Base-by-base conservation (phyloP, 371 early-diverging fungal species). In the Rozella allomycis region DNA sequence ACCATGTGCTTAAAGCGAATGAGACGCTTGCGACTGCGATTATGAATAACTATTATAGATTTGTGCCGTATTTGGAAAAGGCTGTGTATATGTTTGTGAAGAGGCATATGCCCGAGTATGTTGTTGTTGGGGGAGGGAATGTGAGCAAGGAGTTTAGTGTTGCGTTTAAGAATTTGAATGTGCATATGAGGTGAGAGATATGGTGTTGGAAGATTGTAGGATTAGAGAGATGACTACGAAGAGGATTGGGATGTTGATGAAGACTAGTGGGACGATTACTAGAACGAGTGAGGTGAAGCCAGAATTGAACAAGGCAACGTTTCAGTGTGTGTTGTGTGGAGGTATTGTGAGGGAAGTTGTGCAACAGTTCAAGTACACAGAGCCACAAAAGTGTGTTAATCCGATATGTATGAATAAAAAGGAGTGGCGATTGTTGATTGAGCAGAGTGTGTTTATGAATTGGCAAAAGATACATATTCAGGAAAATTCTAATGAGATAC, bases 391-490 rank as follows among this genome's bases (percentile, higher is more conserved):
- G 46, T 98, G 99, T 55, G 70, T 71, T 33, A 84, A 79, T 43
- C 58, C 69, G 5, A 62, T 70, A 13, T 97, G 97, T 55, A 65
- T 72, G 37, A 97, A 97, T 54, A 62, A 84, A 25, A 54, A 50
- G 13, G 50, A 67, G 32, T 96, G 90, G 78, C 66, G 70, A 25
- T 52, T 97, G 21, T 51, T 72, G 30, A 63, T 82, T 17, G 83
- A 80, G 40, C 72, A 79, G 47, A 79, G 77, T 46, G 69, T 70
- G 39, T 99, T 97, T 52, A 70, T 70, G 21, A 94, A 98, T 56
- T 99, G 96, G 96, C 98, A 99, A 60, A 74, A 82, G 42, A 70
- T 97, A 17, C 66, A 96, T 19, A 68, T 99, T 29, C 99, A 99
- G 55, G 99, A 99, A 58, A 86, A 85, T 42, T 64, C 94, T 16